Percentiles rank a stretch among this genome's conserved stretches.
Evolutionary conservation across 2,329 filamentous ascomycete species (phyloP).

Genomic region (Sporothrix brasiliensis): DNA sequence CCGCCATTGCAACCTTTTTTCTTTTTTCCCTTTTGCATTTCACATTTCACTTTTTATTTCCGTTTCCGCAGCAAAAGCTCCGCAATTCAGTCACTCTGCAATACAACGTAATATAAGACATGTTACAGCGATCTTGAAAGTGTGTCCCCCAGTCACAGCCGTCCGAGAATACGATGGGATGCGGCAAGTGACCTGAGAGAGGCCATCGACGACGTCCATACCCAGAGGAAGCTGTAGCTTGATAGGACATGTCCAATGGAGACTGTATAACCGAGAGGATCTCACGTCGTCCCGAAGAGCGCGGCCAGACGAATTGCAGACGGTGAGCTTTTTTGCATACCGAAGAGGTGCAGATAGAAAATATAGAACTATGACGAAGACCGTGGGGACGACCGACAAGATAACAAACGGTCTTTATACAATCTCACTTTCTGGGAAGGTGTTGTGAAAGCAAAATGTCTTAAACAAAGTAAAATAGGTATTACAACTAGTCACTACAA

Average conservation of each 20-base stretch:
- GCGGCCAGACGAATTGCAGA: not conserved
- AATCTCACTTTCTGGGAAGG: no score
- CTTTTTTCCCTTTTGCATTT: not conserved
- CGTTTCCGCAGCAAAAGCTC: not conserved
- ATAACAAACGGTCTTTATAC: not conserved
- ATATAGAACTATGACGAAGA: not conserved
- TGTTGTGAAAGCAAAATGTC: no score
- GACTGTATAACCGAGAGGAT: not conserved
- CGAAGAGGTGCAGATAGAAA: not conserved
- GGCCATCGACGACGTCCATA: not conserved
- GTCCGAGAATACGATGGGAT: not conserved
- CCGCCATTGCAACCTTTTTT: constrained; percentile 20
- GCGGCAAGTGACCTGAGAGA: not conserved
- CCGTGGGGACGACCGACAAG: not conserved
- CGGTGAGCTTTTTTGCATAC: not conserved
- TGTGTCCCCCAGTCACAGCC: not conserved
- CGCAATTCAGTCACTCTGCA: not conserved
- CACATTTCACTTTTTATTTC: not conserved
- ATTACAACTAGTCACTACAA: constrained; percentile 20
- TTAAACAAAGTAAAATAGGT: not conserved
- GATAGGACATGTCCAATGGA: not conserved
- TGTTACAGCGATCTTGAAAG: not conserved
- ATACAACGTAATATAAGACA: constrained; percentile 3
- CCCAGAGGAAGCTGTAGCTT: not conserved
- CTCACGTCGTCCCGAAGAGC: constrained; percentile 1